Evolutionary conservation across 495 filamentous ascomycete genomes (phyloP).

Genomic region (Penicillium silybi): DNA sequence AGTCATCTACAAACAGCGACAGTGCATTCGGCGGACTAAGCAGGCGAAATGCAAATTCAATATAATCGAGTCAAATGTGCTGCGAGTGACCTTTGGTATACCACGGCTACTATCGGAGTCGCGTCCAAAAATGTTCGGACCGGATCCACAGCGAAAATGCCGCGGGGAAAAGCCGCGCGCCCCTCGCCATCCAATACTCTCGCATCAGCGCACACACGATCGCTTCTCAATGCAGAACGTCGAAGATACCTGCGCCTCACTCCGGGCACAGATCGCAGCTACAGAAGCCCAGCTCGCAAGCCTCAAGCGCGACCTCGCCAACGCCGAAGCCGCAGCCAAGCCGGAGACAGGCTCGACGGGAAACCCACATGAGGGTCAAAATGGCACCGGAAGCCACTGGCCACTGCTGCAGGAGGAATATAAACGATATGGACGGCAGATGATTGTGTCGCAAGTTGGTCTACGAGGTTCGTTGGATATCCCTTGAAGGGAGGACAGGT

Average conservation of each 20-base stretch:
- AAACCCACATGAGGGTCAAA: neutral
- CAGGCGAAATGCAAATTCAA: too few relatives aligned
- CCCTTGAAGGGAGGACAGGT: neutral
- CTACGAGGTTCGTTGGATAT: slow-evolving; percentile 28
- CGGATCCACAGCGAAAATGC: neutral
- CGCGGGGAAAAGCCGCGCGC: slow-evolving; percentile 2
- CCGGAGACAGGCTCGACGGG: slow-evolving; percentile 3
- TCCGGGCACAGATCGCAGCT: slow-evolving; percentile 38
- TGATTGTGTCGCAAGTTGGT: slow-evolving; percentile 84
- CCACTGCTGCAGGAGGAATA: slow-evolving; percentile 67
- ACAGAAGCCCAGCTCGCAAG: slow-evolving; percentile 35
- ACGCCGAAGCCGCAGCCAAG: slow-evolving; percentile 28
- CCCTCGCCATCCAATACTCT: neutral
- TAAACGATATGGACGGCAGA: slow-evolving; percentile 82
- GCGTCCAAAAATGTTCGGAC: neutral
- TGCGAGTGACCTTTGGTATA: too few relatives aligned
- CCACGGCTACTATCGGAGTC: neutral
- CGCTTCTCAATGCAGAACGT: slow-evolving; percentile 14
- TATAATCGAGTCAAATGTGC: too few relatives aligned
- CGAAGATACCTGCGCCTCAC: slow-evolving; percentile 34
- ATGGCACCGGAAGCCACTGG: slow-evolving; percentile 43
- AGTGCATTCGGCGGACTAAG: too few relatives aligned
- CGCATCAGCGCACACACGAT: too few relatives aligned
- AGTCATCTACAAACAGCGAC: too few relatives aligned
- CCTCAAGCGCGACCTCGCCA: slow-evolving; percentile 36